Percentiles rank a stretch among this genome's conserved stretches.
These are phyloP conservation scores for Trichophyton simii DNA, from an alignment of 2,329 filamentous ascomycete genomes.

Conservation along the genomic window DNA sequence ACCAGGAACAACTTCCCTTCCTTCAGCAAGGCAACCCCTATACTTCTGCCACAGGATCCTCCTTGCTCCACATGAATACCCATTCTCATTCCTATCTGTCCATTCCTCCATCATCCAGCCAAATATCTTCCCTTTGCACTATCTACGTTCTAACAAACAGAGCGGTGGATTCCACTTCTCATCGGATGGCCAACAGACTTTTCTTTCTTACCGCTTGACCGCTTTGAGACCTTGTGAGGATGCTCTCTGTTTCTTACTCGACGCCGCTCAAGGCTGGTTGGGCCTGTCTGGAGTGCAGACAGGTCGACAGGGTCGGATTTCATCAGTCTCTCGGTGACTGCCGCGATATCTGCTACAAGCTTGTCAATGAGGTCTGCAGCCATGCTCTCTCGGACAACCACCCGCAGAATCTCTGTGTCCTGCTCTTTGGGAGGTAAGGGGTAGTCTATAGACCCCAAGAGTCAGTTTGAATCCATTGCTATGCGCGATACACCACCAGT, in stretches of 20 bases:
- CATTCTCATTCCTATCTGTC: too few relatives aligned
- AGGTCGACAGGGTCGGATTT: slow-evolving; percentile 42
- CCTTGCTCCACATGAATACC: too few relatives aligned
- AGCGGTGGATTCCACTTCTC: neutral
- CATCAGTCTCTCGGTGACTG: slow-evolving; percentile 50
- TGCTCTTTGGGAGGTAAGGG: slow-evolving; percentile 51
- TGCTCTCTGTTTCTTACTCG: neutral
- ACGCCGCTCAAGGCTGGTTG: slow-evolving; percentile 31
- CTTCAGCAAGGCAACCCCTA: too few relatives aligned
- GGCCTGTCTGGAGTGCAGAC: slow-evolving; percentile 34
- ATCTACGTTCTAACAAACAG: neutral
- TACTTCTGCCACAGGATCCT: too few relatives aligned
- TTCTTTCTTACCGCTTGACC: neutral
- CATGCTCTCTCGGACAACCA: slow-evolving; percentile 56
- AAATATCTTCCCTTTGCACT: neutral
- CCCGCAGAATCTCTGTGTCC: slow-evolving; percentile 52
- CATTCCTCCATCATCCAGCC: neutral
- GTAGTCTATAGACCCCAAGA: slow-evolving; percentile 40
- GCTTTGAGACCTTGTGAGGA: neutral
- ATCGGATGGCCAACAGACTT: neutral
- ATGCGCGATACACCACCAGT: neutral
- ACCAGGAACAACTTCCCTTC: too few relatives aligned
- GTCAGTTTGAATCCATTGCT: neutral
- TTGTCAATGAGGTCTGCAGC: slow-evolving; percentile 55
- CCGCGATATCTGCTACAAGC: slow-evolving; percentile 48